A percentile compares a stretch with the other conserved stretches of the same genome.
phyloP scores from a whole-genome alignment of 108 stramenopile species.

The Pseudonitzschia pungens region DNA sequence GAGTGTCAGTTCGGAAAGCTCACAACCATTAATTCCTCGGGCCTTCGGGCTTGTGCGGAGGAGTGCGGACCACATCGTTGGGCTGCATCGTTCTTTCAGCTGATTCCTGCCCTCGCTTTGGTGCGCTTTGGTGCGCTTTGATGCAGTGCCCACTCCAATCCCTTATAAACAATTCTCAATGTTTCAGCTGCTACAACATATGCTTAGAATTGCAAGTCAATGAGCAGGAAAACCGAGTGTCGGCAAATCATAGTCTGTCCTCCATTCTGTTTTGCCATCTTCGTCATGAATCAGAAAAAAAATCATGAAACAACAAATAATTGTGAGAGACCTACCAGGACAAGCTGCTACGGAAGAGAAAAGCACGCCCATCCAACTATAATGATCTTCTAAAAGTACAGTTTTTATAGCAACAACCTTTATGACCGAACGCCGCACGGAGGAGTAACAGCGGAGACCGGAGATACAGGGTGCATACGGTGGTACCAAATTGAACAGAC shows the following conservation, averaged over 20 bases:
- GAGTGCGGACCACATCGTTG: no score
- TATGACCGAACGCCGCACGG: constrained; percentile 15
- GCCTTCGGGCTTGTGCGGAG: no score
- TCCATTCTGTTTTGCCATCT: neutral
- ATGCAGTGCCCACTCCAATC: no score
- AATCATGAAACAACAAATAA: neutral
- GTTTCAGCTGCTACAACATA: no score
- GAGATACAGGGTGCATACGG: constrained; percentile 19
- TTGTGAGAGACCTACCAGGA: constrained; percentile 19
- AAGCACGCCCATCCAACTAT: constrained; percentile 16
- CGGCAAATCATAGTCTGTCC: neutral
- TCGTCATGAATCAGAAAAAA: neutral
- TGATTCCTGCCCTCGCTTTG: no score
- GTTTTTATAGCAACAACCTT: constrained; percentile 17
- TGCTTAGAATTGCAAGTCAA: no score
- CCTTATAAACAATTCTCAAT: no score
- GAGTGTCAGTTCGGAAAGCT: no score
- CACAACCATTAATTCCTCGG: no score
- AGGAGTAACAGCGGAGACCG: constrained; percentile 13
- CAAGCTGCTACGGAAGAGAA: constrained; percentile 11
- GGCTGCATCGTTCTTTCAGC: no score
- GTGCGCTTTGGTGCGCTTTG: no score
- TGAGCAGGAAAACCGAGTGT: no score
- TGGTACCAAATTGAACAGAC: neutral
- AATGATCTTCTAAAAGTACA: constrained; percentile 11